A percentile compares a stretch with the other conserved stretches of the same genome.
phyloP scores from a whole-genome alignment of 805 yeast genomes.

The Cyberlindnera galapagoensis region DNA sequence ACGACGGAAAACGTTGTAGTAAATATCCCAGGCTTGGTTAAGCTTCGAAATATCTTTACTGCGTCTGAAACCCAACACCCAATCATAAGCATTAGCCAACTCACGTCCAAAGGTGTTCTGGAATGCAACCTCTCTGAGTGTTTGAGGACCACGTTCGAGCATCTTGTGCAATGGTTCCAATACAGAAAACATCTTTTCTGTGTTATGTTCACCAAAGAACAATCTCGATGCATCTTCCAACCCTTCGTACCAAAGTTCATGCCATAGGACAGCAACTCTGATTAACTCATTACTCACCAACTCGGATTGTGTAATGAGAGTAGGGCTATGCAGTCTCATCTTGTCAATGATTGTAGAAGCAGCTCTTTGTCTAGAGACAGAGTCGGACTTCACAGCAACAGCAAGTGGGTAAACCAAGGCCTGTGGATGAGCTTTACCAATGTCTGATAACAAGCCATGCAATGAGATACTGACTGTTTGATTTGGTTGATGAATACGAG shows the following conservation, averaged over 20 bases:
- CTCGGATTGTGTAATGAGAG: constrained; percentile 86
- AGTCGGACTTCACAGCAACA: constrained; percentile 92
- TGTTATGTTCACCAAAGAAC: constrained; percentile 90
- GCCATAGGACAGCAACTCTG: constrained; percentile 94
- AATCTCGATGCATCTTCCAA: constrained; percentile 92
- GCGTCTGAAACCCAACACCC: constrained; percentile 81
- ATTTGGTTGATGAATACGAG: constrained; percentile 94
- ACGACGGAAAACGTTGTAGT: constrained; percentile 87
- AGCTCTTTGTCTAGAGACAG: constrained; percentile 82
- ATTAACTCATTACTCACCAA: constrained; percentile 90
- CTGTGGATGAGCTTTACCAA: constrained; percentile 96
- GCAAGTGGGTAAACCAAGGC: constrained; percentile 93
- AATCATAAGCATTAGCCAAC: constrained; percentile 84
- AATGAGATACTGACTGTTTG: constrained; percentile 75
- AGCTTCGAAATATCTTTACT: constrained; percentile 82
- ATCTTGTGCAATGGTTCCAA: constrained; percentile 83
- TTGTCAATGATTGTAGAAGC: constrained; percentile 88
- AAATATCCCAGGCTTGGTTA: constrained; percentile 97
- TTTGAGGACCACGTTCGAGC: constrained; percentile 83
- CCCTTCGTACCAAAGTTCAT: constrained; percentile 97
- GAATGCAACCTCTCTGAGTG: constrained; percentile 88
- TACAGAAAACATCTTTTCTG: constrained; percentile 89
- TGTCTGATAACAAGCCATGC: constrained; percentile 71
- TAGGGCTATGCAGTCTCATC: constrained; percentile 83
- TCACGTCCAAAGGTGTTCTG: constrained; percentile 92